Evolutionary conservation across 495 filamentous ascomycete species (phyloP).

Genomic region (Trichoderma parareesei): DNA sequence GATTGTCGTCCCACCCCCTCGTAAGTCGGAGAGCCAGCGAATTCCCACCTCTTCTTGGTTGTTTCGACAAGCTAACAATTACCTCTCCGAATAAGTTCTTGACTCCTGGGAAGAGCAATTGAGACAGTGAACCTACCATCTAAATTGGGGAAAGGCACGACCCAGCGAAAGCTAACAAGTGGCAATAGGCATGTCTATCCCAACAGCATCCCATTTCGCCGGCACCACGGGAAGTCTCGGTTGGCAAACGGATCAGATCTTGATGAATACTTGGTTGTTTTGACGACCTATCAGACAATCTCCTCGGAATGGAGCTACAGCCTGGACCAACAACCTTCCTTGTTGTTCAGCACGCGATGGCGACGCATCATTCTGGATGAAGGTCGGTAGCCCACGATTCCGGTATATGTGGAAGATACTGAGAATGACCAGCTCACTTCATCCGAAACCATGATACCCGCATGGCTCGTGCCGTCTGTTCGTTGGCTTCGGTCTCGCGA

Average conservation of each 20-base stretch:
- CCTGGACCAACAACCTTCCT: conserved; percentile 6
- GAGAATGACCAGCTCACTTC: conserved; percentile 31
- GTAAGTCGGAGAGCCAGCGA: conserved; percentile 18
- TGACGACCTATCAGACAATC: conserved; percentile 36
- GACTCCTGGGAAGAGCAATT: conserved; percentile 32
- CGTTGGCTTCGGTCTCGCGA: conserved; percentile 24
- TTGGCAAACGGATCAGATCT: conserved; percentile 14
- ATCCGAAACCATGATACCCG: conserved; percentile 30
- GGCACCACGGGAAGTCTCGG: conserved; percentile 25
- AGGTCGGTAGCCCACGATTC: conserved; percentile 36
- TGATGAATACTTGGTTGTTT: conserved; percentile 17
- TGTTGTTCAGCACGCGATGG: conserved; percentile 28
- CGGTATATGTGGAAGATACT: too few relatives aligned
- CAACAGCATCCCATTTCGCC: conserved; percentile 19
- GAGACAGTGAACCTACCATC: conserved; percentile 20
- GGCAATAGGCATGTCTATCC: conserved; percentile 21
- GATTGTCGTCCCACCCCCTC: conserved; percentile 27
- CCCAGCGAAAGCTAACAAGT: conserved; percentile 17
- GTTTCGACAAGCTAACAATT: conserved; percentile 21
- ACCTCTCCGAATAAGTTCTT: conserved; percentile 24
- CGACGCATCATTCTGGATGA: conserved; percentile 39
- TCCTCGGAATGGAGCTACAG: conserved; percentile 24
- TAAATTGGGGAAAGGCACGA: conserved; percentile 33
- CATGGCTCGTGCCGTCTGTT: conserved; percentile 28
- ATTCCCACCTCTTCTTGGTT: background rate